phyloP scores from a whole-genome alignment of 139 green algal genomes.

The Chloropicon primus region DNA sequence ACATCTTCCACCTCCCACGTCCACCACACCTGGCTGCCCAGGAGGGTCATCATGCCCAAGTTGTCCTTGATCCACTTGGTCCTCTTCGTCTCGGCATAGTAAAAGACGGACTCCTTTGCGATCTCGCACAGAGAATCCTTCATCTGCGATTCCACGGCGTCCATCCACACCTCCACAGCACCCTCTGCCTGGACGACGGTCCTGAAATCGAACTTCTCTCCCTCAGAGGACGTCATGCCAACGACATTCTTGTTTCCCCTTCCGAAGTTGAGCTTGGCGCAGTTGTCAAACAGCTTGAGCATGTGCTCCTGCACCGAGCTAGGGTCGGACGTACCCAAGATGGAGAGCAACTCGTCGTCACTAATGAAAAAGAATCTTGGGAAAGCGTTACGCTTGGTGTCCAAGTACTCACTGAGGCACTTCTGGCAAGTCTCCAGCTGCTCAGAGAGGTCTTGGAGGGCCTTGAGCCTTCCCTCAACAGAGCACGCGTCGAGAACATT shows the following conservation, averaged over 20 bases:
- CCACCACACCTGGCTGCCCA: constrained; percentile 78
- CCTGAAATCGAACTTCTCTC: constrained; percentile 66
- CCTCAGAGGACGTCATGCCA: constrained; percentile 68
- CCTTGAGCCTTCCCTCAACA: constrained; percentile 38
- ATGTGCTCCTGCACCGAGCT: constrained; percentile 76
- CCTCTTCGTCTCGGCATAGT: constrained; percentile 45
- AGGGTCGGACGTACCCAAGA: constrained; percentile 61
- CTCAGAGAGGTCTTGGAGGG: constrained; percentile 39
- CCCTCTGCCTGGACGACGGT: constrained; percentile 52
- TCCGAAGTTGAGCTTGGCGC: constrained; percentile 53
- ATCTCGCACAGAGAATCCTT: constrained; percentile 49
- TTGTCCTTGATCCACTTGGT: constrained; percentile 64
- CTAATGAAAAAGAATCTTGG: constrained; percentile 81
- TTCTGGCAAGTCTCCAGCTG: constrained; percentile 72
- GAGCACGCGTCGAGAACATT: constrained; percentile 61
- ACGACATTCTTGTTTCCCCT: constrained; percentile 66
- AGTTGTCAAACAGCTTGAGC: constrained; percentile 91
- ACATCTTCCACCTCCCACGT: constrained; percentile 80
- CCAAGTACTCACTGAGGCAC: constrained; percentile 61
- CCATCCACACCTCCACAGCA: constrained; percentile 75
- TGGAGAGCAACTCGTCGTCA: constrained; percentile 68
- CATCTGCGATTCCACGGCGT: constrained; percentile 65
- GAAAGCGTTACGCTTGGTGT: constrained; percentile 68
- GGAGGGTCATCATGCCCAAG: constrained; percentile 77
- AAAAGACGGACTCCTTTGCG: constrained; percentile 60